Evolutionary conservation across 805 yeast species (phyloP), one percentile per base, ranked within the genome.

Genomic region (Huiozyma naganishii): DNA sequence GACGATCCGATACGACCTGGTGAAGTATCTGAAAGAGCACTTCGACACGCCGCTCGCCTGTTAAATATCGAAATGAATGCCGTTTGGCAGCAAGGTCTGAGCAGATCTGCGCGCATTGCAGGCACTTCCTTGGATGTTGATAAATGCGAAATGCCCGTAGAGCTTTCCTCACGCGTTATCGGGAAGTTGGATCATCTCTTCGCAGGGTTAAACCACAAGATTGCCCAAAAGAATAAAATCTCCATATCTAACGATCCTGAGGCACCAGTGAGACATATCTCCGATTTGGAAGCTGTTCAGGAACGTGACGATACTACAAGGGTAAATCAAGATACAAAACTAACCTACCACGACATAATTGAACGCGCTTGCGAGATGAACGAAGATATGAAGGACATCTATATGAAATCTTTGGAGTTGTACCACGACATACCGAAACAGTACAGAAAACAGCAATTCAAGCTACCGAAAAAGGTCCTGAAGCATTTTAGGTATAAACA

Each of bases 351-450:
- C 36, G 66, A 61, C 45, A 47, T 61, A 9, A 48, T 61, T 7
- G 45, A 46, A 8, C 46, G 54, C 36, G 62, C 57, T n/a, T 58
- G 57, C 43, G 57, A 57, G 39, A 57, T 55, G 60, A 54, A 57
- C 10, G 58, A 57, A 40, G 57, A 59, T 37, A 59, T 59, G 58
- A 47, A 46, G 29, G 55, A 54, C 13, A 52, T 59, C 8, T 60
- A 58, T 42, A 47, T 59, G 58, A 59, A 60, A 50, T 54, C 62
- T 1, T 38, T 59, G n/a, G 58, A 58, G 41, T 46, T 61, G 13
- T 61, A 39, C 40, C 50, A 58, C 39, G 64, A 59, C 43, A 52
- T 61, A 6, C 66, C 66, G 2, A 45, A 47, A 8, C 48, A 44
- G 7, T 51, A 52, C 37, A 45, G 52, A 6, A 53, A 50, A 36